Base-by-base conservation (phyloP, 139 green algal genomes). In the Chlamydomonas eustigma region DNA sequence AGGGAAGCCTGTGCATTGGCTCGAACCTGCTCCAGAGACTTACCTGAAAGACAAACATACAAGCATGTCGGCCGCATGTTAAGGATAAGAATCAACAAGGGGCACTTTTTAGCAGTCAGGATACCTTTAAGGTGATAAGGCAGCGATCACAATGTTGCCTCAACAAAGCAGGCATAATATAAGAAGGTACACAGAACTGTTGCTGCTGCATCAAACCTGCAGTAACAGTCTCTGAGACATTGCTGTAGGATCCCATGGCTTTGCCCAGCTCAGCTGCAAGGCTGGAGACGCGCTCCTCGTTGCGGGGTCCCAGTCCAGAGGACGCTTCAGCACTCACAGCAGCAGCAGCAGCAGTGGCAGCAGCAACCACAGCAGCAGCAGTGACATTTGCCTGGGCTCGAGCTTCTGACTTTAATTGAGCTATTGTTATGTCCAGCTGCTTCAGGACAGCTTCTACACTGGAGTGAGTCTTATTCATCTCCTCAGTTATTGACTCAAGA, bases 211-310 rank as follows among this genome's bases (percentile, higher is more conserved):
- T n/a, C n/a, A 39, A 73, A 82, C 76, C 77, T 36, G 71, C 67
- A 30, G 78, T 75, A 1, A 67, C 39, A 12, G 81, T 85, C 0
- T 31, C 52, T 44, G 79, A 58, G 30, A 77, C 67, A 4, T 85
- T 67, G 37, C 37, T 71, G 71, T 76, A 77, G 33, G 67, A 58
- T 0, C 84, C 84, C 12, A 89, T 65, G 28, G 84, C 84, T 35
- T 81, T 79, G 3, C 77, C 77, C 36, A 89, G 65, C 79, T 89
- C 84, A 32, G 52, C 32, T 0, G 84, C 84, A 76, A 89, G 71
- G n/a, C 85, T 79, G 8, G 34, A 58, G 0, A 77, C 81, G 2
- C 34, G 25, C 6, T 3, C 33, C 69, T 25, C 69, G 38, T 35
- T 51, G 25, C 44, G 32, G 28, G 34, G 63, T 25, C 24, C 58